phyloP scores from a whole-genome alignment of 371 early-diverging fungal species.

The Mucor sp. region DNA sequence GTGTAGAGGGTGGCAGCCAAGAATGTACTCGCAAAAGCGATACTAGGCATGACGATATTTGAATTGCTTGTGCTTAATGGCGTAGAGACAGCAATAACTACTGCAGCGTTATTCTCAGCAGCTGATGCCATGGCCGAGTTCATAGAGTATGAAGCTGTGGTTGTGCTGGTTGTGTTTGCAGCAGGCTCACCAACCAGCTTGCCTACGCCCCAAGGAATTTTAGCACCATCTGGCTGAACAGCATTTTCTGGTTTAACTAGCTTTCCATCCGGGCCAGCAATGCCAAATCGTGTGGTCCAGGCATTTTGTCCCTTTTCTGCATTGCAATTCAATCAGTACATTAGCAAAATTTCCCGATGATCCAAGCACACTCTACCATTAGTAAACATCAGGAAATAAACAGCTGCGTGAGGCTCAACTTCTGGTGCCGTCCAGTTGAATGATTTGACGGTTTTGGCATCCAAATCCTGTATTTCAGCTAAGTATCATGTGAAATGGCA shows the following conservation, averaged over 20 bases:
- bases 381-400: constrained; percentile 56
- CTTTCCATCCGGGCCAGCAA: constrained; percentile 30
- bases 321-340: background rate
- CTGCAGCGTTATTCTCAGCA: constrained; percentile 19
- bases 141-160: constrained; percentile 14
- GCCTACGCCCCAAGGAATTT: constrained; percentile 53
- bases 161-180: background rate
- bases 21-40: background rate
- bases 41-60: background rate
- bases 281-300: constrained; percentile 49
- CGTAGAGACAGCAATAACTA: constrained; percentile 18
- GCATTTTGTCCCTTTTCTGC: constrained; percentile 39
- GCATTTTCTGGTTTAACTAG: constrained; percentile 29
- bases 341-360: background rate
- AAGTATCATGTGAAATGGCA: background rate
- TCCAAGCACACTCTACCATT: constrained; percentile 28
- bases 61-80: background rate
- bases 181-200: constrained; percentile 15
- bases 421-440: constrained; percentile 42
- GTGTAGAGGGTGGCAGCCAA: background rate
- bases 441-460: constrained; percentile 17
- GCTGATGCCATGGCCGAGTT: constrained; percentile 23
- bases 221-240: constrained; percentile 40
- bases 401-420: constrained; percentile 38
- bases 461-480: constrained; percentile 17